Percentiles rank a stretch among this genome's conserved stretches.
These are phyloP conservation scores for Hordeum vulgare DNA, from an alignment of 176 grass and related monocot species.

Conservation along the genomic window DNA sequence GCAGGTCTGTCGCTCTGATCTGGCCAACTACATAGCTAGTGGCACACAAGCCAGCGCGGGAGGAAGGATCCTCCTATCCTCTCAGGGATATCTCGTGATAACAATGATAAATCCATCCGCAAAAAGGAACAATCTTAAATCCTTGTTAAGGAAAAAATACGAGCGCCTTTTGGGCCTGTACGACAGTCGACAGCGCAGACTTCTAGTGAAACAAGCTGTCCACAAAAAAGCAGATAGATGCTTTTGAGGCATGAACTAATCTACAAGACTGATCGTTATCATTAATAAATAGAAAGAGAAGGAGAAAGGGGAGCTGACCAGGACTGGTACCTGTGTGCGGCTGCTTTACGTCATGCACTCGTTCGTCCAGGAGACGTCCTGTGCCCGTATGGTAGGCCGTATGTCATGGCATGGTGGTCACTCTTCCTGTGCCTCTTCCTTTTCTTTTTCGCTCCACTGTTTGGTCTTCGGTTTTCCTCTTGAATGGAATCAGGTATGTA, in stretches of 20 bases:
- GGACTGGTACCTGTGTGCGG: background rate
- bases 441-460: background rate
- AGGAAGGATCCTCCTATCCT: background rate
- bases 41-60: background rate
- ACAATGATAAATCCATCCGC: background rate
- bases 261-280: background rate
- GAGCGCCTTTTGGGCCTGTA: slow-evolving; percentile 3
- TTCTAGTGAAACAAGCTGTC: slow-evolving; percentile 15
- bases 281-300: background rate
- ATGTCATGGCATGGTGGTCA: background rate
- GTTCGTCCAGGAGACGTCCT: background rate
- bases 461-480: background rate
- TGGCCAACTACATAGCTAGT: background rate
- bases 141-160: background rate
- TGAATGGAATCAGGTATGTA: background rate
- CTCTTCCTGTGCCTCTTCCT: background rate
- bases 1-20: background rate
- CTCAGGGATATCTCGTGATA: background rate
- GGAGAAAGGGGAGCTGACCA: background rate
- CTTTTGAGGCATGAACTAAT: background rate
- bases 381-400: background rate
- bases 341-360: background rate
- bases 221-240: background rate
- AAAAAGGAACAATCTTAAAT: background rate
- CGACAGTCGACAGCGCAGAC: slow-evolving; percentile 25